Conservation (phyloP, 768 basidiomycete genomes). For the Mycena haematopus region DNA sequence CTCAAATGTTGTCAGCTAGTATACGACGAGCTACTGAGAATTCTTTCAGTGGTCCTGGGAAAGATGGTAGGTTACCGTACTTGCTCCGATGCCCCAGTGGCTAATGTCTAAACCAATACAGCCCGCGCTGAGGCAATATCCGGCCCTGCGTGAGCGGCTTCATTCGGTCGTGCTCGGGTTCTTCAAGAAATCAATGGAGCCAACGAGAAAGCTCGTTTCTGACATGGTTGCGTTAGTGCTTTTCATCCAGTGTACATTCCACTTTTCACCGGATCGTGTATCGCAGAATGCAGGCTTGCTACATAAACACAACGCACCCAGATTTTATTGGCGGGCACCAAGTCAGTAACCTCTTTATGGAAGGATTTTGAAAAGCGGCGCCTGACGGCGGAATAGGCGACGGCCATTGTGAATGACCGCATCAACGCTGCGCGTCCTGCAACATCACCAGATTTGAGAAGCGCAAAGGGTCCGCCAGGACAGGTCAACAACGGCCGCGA, state of each 20-base stretch:
- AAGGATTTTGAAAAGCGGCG: background rate
- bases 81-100: background rate
- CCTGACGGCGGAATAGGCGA: conserved; percentile 60
- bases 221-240: conserved; percentile 87
- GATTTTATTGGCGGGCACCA: conserved; percentile 98
- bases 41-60: conserved; percentile 83
- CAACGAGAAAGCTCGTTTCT: conserved; percentile 91
- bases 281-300: conserved; percentile 94
- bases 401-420: conserved; percentile 84
- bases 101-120: conserved; percentile 39
- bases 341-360: conserved; percentile 44
- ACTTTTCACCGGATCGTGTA: background rate
- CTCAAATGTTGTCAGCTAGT: conserved; percentile 95
- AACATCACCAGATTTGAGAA: conserved; percentile 65
- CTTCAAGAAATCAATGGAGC: conserved; percentile 94
- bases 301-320: conserved; percentile 98
- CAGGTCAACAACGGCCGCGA: conserved; percentile 93
- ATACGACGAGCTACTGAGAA: conserved; percentile 96
- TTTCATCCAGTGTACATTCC: background rate
- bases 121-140: conserved; percentile 96
- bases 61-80: conserved; percentile 65
- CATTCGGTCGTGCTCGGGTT: conserved; percentile 95
- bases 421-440: conserved; percentile 81
- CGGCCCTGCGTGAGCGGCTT: conserved; percentile 95
- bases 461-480: conserved; percentile 55